Evolutionary conservation across 2,329 filamentous ascomycete genomes (phyloP).

Genomic region (Ilyonectria sp.): DNA sequence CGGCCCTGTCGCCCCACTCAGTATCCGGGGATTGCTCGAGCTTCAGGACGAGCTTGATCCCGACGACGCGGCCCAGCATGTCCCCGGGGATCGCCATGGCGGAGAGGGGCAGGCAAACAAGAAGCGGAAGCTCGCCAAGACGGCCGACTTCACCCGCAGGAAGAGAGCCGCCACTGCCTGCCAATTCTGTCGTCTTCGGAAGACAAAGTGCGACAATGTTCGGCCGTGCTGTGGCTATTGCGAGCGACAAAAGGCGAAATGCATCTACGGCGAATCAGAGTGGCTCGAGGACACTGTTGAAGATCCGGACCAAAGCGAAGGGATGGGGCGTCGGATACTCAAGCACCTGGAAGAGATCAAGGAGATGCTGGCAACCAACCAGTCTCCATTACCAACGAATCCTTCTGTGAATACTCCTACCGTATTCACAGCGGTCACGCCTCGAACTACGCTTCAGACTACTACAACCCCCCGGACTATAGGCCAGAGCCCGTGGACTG

Average conservation of each 20-base stretch:
- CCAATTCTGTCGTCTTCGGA: conserved; percentile 35
- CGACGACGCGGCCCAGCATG: not conserved
- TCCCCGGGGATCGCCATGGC: not conserved
- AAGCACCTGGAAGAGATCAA: conserved; percentile 30
- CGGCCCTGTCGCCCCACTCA: conserved; percentile 3
- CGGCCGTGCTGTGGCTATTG: conserved; percentile 33
- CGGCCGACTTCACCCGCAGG: conserved; percentile 31
- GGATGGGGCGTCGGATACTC: conserved; percentile 29
- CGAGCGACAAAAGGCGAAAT: conserved; percentile 30
- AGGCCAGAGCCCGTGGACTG: conserved; percentile 2
- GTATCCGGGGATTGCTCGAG: conserved; percentile 3
- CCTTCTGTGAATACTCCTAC: not conserved
- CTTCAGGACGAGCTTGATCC: not conserved
- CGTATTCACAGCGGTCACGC: not conserved
- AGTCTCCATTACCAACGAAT: not conserved
- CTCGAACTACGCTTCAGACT: not conserved
- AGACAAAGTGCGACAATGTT: conserved; percentile 36
- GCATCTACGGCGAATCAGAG: conserved; percentile 30
- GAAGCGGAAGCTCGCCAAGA: conserved; percentile 22
- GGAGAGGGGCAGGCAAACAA: not conserved
- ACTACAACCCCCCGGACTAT: not conserved
- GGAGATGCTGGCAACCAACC: conserved; percentile 14
- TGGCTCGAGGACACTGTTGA: conserved; percentile 9
- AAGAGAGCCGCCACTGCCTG: conserved; percentile 33
- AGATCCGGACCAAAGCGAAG: conserved; percentile 8